These are phyloP conservation scores for Nyctanthes arbortristis DNA, from an alignment of 257 asterid species.

Conservation along the genomic window DNA sequence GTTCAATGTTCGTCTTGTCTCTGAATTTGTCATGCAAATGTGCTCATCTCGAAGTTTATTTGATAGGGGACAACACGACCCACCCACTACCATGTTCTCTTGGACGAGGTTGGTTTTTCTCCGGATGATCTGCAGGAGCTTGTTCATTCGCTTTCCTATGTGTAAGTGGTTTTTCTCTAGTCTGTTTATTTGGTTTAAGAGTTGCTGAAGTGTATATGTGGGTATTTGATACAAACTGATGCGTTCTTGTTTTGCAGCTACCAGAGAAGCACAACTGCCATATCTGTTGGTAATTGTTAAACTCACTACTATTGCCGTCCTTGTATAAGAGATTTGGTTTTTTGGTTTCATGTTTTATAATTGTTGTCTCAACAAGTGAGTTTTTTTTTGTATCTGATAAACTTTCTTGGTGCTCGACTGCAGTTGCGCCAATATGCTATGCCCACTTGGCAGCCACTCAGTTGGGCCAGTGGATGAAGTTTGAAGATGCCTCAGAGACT, in stretches of 20 bases:
- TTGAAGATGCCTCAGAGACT: constrained; percentile 82
- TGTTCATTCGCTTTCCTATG: constrained; percentile 82
- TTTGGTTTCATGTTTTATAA: background rate
- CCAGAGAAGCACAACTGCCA: constrained; percentile 94
- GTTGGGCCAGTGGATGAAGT: constrained; percentile 89
- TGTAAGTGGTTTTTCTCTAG: constrained; percentile 48
- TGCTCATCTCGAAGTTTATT: background rate
- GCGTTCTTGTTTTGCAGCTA: constrained; percentile 52
- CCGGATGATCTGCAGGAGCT: constrained; percentile 92
- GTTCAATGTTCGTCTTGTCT: background rate
- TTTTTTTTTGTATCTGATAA: background rate
- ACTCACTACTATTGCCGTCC: too few relatives aligned
- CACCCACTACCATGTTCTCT: constrained; percentile 78
- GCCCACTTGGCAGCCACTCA: constrained; percentile 97
- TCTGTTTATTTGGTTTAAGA: background rate
- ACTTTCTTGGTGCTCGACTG: constrained; percentile 13
- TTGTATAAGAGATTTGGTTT: too few relatives aligned
- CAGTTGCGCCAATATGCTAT: constrained; percentile 91
- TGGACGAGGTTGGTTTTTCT: constrained; percentile 77
- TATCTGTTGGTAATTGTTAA: constrained; percentile 67
- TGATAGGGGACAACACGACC: constrained; percentile 88
- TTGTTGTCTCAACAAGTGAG: too few relatives aligned
- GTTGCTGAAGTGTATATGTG: too few relatives aligned
- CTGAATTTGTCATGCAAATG: background rate
- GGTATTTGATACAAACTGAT: background rate